phyloP scores from a whole-genome alignment of 2,329 filamentous ascomycete genomes.

The Fusarium equiseti region DNA sequence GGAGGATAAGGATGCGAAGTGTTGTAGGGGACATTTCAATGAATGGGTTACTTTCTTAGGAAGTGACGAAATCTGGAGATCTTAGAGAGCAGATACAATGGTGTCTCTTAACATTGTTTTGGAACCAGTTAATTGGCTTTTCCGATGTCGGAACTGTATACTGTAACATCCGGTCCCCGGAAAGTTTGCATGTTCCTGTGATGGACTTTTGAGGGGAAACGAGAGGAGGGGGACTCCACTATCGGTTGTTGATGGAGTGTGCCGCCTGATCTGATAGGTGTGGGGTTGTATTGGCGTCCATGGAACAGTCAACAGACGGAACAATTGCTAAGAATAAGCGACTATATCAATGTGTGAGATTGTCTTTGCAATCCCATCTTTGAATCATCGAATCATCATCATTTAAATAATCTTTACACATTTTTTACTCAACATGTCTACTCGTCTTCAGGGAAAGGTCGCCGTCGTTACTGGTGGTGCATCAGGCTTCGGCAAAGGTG shows the following conservation, averaged over 20 bases:
- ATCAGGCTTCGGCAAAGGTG: constrained; percentile 63
- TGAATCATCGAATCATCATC: background rate
- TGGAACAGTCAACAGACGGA: too few relatives aligned
- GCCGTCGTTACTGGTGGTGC: constrained; percentile 49
- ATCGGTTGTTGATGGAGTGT: background rate
- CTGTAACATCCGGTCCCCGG: background rate
- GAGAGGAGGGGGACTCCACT: background rate
- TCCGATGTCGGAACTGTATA: background rate
- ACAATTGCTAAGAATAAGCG: background rate
- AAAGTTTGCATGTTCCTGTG: background rate
- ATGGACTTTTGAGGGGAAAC: background rate
- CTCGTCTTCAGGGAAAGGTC: constrained; percentile 57
- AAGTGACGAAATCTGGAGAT: background rate
- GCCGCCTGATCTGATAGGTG: background rate
- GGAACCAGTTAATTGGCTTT: background rate
- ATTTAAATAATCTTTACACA: background rate
- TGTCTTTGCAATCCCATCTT: background rate
- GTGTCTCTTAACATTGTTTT: background rate
- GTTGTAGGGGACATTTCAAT: background rate
- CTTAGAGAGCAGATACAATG: fast-evolving
- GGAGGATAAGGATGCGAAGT: constrained; percentile 57
- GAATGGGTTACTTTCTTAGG: background rate
- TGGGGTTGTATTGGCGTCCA: background rate
- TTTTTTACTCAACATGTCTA: background rate
- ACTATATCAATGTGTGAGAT: background rate